Percentiles rank a stretch among this genome's conserved stretches.
These are phyloP conservation scores for Tolypocladium cylindrosporum DNA, from an alignment of 2,329 filamentous ascomycete genomes.

Conservation along the genomic window DNA sequence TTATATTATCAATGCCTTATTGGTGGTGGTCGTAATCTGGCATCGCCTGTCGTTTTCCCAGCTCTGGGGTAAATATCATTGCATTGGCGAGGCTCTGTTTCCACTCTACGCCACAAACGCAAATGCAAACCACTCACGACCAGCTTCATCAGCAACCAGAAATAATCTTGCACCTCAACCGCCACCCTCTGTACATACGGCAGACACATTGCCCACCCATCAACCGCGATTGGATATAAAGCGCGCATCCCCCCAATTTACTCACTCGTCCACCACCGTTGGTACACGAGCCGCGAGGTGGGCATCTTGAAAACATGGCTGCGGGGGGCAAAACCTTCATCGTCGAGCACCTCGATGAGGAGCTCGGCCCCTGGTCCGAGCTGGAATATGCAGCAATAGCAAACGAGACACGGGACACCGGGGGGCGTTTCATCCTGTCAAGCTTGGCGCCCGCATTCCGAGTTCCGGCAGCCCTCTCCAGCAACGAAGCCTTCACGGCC, in stretches of 20 bases:
- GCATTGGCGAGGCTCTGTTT: not conserved
- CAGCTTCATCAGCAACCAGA: not conserved
- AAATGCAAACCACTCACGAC: not conserved
- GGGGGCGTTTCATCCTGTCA: constrained; percentile 68
- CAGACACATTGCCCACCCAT: not conserved
- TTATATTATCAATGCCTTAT: not conserved
- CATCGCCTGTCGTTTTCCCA: not conserved
- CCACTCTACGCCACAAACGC: not conserved
- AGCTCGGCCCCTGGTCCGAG: constrained; percentile 88
- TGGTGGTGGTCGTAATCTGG: not conserved
- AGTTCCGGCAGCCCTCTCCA: constrained; percentile 47
- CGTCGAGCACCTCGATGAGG: constrained; percentile 92
- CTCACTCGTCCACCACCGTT: too few relatives aligned
- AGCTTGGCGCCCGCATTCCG: constrained; percentile 64
- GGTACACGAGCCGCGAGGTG: not conserved
- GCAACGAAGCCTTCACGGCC: constrained; percentile 54
- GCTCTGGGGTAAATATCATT: not conserved
- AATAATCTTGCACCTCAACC: not conserved
- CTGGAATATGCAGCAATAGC: constrained; percentile 89
- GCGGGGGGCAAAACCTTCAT: constrained; percentile 63
- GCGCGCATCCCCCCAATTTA: not conserved
- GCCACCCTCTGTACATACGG: not conserved
- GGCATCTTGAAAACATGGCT: constrained; percentile 21
- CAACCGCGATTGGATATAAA: not conserved
- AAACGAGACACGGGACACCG: constrained; percentile 59